Evolutionary conservation across 805 yeast genomes (phyloP).

Genomic region (Spathaspora hagerdaliae): DNA sequence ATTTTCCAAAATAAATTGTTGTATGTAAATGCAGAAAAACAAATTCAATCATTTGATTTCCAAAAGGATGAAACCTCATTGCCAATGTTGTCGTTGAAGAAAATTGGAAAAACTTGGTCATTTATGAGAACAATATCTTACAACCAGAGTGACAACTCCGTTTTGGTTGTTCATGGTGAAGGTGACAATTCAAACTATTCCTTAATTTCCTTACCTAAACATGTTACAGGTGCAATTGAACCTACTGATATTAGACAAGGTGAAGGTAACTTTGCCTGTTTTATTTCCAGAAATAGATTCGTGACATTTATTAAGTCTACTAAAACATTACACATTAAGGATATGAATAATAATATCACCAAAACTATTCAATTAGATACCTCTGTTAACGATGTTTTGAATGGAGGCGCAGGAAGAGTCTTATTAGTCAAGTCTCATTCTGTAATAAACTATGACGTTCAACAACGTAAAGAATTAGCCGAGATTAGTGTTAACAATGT

Average conservation of each 20-base stretch:
- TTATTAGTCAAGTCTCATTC: slow-evolving; percentile 67
- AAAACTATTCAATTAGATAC: slow-evolving; percentile 71
- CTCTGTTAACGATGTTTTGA: slow-evolving; percentile 65
- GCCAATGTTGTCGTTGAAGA: slow-evolving; percentile 81
- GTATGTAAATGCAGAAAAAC: slow-evolving; percentile 79
- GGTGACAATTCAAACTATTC: slow-evolving; percentile 67
- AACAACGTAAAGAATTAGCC: slow-evolving; percentile 76
- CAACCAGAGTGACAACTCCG: slow-evolving; percentile 88
- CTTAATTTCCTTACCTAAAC: slow-evolving; percentile 74
- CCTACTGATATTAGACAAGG: slow-evolving; percentile 80
- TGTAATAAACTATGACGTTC: slow-evolving; percentile 85
- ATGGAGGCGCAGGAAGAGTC: slow-evolving; percentile 80
- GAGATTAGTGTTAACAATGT: slow-evolving; percentile 71
- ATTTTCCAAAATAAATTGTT: slow-evolving; percentile 68
- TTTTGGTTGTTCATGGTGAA: slow-evolving; percentile 77
- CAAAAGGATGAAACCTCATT: slow-evolving; percentile 58
- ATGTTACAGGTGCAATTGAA: slow-evolving; percentile 89
- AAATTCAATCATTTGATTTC: slow-evolving; percentile 76
- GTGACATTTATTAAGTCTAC: slow-evolving; percentile 67
- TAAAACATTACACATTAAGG: slow-evolving; percentile 75
- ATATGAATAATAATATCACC: slow-evolving; percentile 75
- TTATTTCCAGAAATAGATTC: slow-evolving; percentile 93
- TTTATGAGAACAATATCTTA: slow-evolving; percentile 81
- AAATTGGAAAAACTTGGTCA: slow-evolving; percentile 81
- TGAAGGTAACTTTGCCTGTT: slow-evolving; percentile 78